Evolutionary conservation across 2,329 filamentous ascomycete species (phyloP).

Genomic region (Nigrograna mackinnonii): DNA sequence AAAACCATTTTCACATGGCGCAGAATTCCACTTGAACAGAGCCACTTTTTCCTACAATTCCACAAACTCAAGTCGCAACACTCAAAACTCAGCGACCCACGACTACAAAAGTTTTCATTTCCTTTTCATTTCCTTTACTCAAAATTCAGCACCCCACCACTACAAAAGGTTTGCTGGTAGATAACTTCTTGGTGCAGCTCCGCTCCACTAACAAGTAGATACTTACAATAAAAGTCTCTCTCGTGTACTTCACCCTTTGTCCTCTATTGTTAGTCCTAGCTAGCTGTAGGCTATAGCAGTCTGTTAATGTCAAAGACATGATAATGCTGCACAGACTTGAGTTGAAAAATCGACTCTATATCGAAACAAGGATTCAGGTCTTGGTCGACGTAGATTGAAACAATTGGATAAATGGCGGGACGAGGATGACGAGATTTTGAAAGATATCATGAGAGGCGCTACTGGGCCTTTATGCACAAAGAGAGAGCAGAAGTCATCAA

Average conservation of each 20-base stretch:
- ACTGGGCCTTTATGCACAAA: constrained; percentile 5
- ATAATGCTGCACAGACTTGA: too few relatives aligned
- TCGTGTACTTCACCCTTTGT: too few relatives aligned
- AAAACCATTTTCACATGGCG: background rate
- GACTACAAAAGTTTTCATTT: constrained; percentile 1
- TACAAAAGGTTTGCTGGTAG: background rate
- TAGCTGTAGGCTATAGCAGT: too few relatives aligned
- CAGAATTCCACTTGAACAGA: background rate
- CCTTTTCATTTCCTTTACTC: constrained; percentile 12
- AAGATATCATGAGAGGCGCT: constrained; percentile 15
- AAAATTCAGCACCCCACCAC: too few relatives aligned
- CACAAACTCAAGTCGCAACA: background rate
- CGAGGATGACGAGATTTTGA: constrained; percentile 17
- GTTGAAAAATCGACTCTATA: constrained; percentile 39
- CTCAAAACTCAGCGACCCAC: too few relatives aligned
- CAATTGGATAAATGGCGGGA: constrained; percentile 32
- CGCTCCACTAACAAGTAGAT: constrained; percentile 4
- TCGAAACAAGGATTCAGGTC: constrained; percentile 38
- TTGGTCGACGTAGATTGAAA: constrained; percentile 30
- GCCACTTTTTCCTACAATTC: background rate
- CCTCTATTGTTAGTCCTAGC: too few relatives aligned
- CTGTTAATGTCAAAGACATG: too few relatives aligned
- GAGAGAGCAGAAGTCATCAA: constrained; percentile 2
- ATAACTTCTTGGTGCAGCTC: constrained; percentile 1
- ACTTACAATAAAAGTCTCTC: constrained; percentile 6